Evolutionary conservation across 345 rosid genomes (phyloP).

Genomic region (Turnera subulata): DNA sequence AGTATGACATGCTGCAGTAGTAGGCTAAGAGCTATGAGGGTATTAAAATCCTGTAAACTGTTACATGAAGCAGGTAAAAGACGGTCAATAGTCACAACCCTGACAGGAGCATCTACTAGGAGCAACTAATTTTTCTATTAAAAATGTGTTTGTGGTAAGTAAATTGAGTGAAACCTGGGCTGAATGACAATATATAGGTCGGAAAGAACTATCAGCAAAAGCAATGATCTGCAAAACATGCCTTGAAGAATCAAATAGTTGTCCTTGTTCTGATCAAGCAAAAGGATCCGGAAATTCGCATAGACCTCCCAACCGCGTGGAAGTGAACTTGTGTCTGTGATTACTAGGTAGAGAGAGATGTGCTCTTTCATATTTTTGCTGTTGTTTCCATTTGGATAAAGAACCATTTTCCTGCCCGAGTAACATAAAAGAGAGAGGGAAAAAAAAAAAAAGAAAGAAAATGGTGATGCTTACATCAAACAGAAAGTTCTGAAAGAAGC

Average conservation of each 20-base stretch:
- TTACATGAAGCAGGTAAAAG: too few relatives aligned
- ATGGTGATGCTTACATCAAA: too few relatives aligned
- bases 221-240: neutral
- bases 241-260: constrained; percentile 37
- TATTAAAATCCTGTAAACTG: neutral
- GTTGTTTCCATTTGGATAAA: constrained; percentile 62
- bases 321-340: constrained; percentile 38
- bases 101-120: too few relatives aligned
- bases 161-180: neutral
- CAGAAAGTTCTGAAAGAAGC: neutral
- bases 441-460: too few relatives aligned
- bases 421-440: too few relatives aligned
- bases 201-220: too few relatives aligned
- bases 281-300: constrained; percentile 41
- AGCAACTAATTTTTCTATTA: too few relatives aligned
- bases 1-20: too few relatives aligned
- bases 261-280: constrained; percentile 42
- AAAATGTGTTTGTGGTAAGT: neutral
- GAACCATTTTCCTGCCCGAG: constrained; percentile 47
- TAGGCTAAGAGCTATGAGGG: neutral
- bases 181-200: neutral
- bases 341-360: constrained; percentile 49
- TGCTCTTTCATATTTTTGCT: constrained; percentile 48
- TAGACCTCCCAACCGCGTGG: constrained; percentile 47
- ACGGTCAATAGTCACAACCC: too few relatives aligned